Base-by-base conservation (phyloP, 2,329 filamentous ascomycete genomes). In the Celoporthe dispersa region DNA sequence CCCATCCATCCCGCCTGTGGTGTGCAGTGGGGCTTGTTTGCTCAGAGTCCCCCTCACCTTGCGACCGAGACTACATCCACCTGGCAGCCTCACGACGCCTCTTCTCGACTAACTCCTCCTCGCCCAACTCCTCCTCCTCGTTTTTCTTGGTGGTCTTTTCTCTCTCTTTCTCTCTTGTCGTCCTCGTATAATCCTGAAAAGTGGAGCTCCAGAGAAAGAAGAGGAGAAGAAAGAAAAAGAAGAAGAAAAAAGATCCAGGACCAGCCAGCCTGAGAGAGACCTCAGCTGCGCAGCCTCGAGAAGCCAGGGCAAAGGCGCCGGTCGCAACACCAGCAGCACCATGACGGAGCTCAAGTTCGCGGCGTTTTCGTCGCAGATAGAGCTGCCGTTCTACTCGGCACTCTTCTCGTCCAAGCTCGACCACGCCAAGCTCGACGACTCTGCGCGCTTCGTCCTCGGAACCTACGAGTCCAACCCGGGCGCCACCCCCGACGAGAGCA, bases 361-460 rank as follows among this genome's bases (percentile, higher is more conserved):
- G 71, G 91, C 95, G 0, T 98, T 97, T 85, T 89, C 91, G 55
- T 97, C 95, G 64, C 94, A 98, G 82, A 94, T 98, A 78, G 96
- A 99, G 79, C 86, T 98, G 59, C 93, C 94, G 60, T 99, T 99
- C 81, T 99, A 98, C 79, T 92, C 93, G 61, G 91, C 94, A 6
- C 88, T 99, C n/a, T 96, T 97, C 71, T 90, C 91, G 7, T 92
- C 92, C 74, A 99, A 99, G 83, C 94, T 99, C 79, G 94, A 98
- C 80, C 91, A 97, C 86, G 96, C 98, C 83, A 97, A 94, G 82
- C 92, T 99, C 66, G 93, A 98, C 83, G 95, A 97, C 80, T 97
- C 94, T 12, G 92, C 94, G 33, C 92, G 95, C 60, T 91, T 91
- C 71, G 87, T 98, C 2, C 86, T 97, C 39, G 96, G 96, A 4